Evolutionary conservation across 345 rosid genomes (phyloP), one percentile per base, ranked within the genome.

Genomic region (Hibiscus mutabilis): DNA sequence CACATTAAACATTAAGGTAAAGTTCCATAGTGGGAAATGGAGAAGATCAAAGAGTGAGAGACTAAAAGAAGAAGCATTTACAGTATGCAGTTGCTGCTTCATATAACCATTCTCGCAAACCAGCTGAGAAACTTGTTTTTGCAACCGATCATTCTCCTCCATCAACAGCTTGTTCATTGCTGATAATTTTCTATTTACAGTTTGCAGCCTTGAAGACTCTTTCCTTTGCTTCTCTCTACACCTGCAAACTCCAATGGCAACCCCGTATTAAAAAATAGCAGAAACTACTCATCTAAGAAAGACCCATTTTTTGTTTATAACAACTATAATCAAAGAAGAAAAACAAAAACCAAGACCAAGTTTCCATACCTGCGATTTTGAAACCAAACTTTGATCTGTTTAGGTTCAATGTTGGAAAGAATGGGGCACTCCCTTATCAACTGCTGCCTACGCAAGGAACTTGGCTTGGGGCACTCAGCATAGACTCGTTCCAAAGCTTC

Each of bases 341-440:
- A 51, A 33, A 21, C 6, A 31, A 35, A 40, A 64, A 42, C 2
- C 13, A 65, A 40, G 24, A n/a, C 25, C 63, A 37, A 37, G 49
- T 53, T 60, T 25, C 51, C 19, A 25, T 73, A 91, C 99, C 99
- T 92, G 84, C 98, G 96, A 72, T 96, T 96, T 60, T 96, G 99
- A 73, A 96, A 96, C 99, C 99, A 96, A 75, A 96, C 98, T 87
- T 96, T 96, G 93, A 96, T 96, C 88, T 96, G 99, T 84, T 92
- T 96, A 52, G 99, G 95, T 77, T 96, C 99, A 62, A 96, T 89
- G 84, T 96, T 87, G 75, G 93, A 75, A 76, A 96, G 85, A 82
- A 92, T 89, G 78, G 98, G 97, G 77, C 97, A 96, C 77, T 96
- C 99, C 22, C 98, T 87, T 73, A 96, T 91, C 78, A 96, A 81